phyloP scores from a whole-genome alignment of 768 basidiomycete species.

The Pulveroboletus frians region DNA sequence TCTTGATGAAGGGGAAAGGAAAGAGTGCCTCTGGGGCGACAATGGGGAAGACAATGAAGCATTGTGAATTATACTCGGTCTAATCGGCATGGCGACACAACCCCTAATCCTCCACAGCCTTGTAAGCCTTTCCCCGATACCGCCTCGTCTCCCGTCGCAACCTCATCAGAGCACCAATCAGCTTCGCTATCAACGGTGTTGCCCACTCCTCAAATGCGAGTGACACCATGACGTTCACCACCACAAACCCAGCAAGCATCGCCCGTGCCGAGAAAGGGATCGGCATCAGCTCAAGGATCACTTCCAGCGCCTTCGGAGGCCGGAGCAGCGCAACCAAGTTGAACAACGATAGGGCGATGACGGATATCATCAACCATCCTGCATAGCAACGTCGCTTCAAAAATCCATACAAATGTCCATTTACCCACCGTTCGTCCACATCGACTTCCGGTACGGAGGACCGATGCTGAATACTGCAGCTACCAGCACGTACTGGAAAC shows the following conservation, averaged over 20 bases:
- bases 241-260: conserved; percentile 61
- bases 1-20: conserved; percentile 24
- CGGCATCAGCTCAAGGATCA: conserved; percentile 70
- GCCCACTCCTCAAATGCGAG: conserved; percentile 77
- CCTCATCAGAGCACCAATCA: conserved; percentile 44
- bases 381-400: not conserved
- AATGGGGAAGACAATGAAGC: no score
- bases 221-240: conserved; percentile 66
- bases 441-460: conserved; percentile 90
- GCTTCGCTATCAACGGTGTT: conserved; percentile 48
- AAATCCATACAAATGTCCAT: not conserved
- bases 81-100: conserved; percentile 20
- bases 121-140: conserved; percentile 70
- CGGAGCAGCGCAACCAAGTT: conserved; percentile 72
- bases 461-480: conserved; percentile 98
- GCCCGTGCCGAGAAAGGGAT: conserved; percentile 65
- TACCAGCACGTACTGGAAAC: conserved; percentile 97
- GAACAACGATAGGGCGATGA: conserved; percentile 63
- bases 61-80: no score
- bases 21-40: conserved; percentile 33
- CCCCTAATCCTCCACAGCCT: conserved; percentile 60
- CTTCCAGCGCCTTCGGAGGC: conserved; percentile 54
- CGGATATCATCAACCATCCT: conserved; percentile 81
- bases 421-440: conserved; percentile 87
- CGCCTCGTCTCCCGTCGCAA: conserved; percentile 43